These are phyloP conservation scores for Cyamopsis tetragonoloba DNA, from an alignment of 306 rosid genomes.

Conservation along the genomic window DNA sequence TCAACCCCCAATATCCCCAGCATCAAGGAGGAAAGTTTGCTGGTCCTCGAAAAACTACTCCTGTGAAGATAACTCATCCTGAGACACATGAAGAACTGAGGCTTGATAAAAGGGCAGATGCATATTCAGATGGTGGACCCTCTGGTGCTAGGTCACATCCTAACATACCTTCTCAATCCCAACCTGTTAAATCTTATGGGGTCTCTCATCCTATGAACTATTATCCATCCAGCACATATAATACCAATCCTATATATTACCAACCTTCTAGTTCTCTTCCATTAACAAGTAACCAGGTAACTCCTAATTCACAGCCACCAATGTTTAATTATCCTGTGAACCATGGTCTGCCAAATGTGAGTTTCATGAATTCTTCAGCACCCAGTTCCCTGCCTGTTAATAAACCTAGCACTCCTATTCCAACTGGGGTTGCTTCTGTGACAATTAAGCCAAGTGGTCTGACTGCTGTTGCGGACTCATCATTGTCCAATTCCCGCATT, in stretches of 20 bases:
- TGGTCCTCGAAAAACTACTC: constrained; percentile 52
- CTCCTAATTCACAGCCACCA: constrained; percentile 66
- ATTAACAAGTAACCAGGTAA: constrained; percentile 49
- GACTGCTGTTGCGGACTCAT: constrained; percentile 33
- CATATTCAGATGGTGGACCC: constrained; percentile 57
- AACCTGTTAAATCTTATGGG: constrained; percentile 51
- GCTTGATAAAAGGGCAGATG: constrained; percentile 72
- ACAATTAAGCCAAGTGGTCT: constrained; percentile 45
- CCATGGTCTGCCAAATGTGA: constrained; percentile 54
- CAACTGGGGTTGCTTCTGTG: constrained; percentile 37
- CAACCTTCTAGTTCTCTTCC: constrained; percentile 52
- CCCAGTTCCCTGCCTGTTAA: constrained; percentile 38
- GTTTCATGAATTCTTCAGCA: constrained; percentile 43
- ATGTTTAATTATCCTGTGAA: constrained; percentile 52
- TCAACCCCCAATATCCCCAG: constrained; percentile 55
- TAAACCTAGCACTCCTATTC: constrained; percentile 46
- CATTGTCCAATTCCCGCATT: constrained; percentile 31
- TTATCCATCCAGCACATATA: constrained; percentile 42
- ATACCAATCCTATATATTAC: constrained; percentile 37
- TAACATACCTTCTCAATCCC: constrained; percentile 59
- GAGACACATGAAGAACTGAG: constrained; percentile 85
- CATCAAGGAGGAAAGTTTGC: constrained; percentile 78
- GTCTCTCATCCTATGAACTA: constrained; percentile 48
- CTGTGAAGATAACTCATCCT: constrained; percentile 93
- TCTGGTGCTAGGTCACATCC: constrained; percentile 60